Base-by-base conservation (phyloP, 345 rosid species). In the Hibiscus mutabilis region DNA sequence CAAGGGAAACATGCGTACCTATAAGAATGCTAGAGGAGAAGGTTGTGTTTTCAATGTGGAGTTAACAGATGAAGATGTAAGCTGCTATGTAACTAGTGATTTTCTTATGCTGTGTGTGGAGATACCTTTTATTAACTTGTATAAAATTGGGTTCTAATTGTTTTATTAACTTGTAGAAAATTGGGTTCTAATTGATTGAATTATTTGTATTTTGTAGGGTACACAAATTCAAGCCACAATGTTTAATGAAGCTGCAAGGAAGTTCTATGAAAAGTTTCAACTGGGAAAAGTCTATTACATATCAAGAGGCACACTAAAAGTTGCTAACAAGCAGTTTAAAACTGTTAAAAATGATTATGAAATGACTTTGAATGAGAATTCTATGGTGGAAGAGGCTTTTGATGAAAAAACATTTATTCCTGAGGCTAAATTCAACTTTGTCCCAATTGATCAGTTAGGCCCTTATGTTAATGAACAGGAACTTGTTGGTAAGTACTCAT, bases 31-130 rank as follows among this genome's bases (percentile, higher is more conserved):
- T 19, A 89, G 88, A 71, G 98, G 98, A 7, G 96, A 91, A 77
- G 96, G 98, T 29, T 91, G 97, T 69, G 95, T 91, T 81, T 94
- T 94, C 82, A 91, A 91, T 79, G 95, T 94, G 25, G 97, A 94
- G 79, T 79, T 94, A 21, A 94, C 98, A 0, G 97, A 91, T 80
- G 94, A 89, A 82, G 97, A 93, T 79, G 97, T 94, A 83, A 82
- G 95, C 72, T 74, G 1, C n/a, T 1, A 46, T 13, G 4, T 12
- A 10, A 9, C 25, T 47, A 74, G 2, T 44, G 24, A 51, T 6
- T 1, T 46, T 37, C 22, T 33, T 5, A 11, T 2, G 12, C 51
- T 37, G 16, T 0, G 15, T 63, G 25, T 35, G 40, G 40, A 35
- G 40, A 35, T 6, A 35, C 40, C 40, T 35, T 35, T 35, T 35